Evolutionary conservation across 2,329 filamentous ascomycete species (phyloP).

Genomic region (Cercospora beticola): DNA sequence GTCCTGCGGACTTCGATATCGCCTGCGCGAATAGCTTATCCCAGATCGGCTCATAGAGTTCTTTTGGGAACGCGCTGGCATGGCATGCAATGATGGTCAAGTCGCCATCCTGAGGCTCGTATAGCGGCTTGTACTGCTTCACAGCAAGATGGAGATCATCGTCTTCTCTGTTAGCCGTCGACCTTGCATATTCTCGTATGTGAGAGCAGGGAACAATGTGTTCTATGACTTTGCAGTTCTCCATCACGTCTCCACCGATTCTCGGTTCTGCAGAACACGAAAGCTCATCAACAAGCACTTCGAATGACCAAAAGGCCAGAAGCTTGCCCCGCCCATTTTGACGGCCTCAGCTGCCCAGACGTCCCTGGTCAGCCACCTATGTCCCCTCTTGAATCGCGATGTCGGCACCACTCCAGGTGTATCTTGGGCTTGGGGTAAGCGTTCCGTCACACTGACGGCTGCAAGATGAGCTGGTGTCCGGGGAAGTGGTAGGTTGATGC

Average conservation of each 20-base stretch:
- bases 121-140: slow-evolving; percentile 22
- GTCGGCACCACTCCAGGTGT: too few relatives aligned
- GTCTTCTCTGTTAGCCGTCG: neutral
- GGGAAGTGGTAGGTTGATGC: too few relatives aligned
- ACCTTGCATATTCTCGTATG: slow-evolving; percentile 2
- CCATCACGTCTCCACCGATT: too few relatives aligned
- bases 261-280: neutral
- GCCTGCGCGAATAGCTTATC: neutral
- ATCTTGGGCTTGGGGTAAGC: too few relatives aligned
- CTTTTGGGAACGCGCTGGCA: slow-evolving; percentile 18
- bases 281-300: too few relatives aligned
- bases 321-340: too few relatives aligned
- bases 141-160: slow-evolving; percentile 9
- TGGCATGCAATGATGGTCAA: slow-evolving; percentile 21
- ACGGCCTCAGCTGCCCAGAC: too few relatives aligned
- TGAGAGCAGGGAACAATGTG: neutral
- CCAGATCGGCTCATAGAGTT: slow-evolving; percentile 26
- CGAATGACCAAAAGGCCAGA: neutral
- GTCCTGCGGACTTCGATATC: neutral
- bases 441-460: too few relatives aligned
- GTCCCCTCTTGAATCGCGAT: too few relatives aligned
- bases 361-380: too few relatives aligned
- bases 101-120: slow-evolving; percentile 13
- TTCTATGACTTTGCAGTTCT: neutral
- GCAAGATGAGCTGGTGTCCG: too few relatives aligned